Evolutionary conservation across 805 yeast genomes (phyloP).

Genomic region (Ogataea paraovalis): DNA sequence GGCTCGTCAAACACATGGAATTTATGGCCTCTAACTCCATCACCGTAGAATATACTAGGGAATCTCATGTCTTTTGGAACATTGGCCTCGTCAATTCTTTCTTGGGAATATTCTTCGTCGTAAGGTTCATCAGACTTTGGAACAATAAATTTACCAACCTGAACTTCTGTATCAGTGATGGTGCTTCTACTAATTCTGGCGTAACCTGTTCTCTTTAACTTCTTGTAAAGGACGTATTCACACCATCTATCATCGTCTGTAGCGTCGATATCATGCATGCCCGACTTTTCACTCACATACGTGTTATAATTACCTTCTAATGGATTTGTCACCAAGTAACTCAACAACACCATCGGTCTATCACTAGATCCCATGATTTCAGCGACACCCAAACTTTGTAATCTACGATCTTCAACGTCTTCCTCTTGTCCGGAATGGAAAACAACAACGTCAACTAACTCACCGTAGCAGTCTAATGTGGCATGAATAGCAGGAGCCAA

Average conservation of each 20-base stretch:
- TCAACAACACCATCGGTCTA: constrained; percentile 80
- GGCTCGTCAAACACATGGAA: constrained; percentile 97
- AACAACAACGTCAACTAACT: constrained; percentile 84
- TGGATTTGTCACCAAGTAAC: constrained; percentile 89
- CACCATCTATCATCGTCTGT: constrained; percentile 98
- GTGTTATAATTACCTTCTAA: constrained; percentile 86
- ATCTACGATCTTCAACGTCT: constrained; percentile 87
- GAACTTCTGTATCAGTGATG: constrained; percentile 95
- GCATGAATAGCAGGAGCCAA: constrained; percentile 98
- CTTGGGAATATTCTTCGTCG: constrained; percentile 29
- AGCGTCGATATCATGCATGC: constrained; percentile 92
- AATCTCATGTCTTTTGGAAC: constrained; percentile 64
- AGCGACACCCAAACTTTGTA: constrained; percentile 74
- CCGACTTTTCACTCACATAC: constrained; percentile 76
- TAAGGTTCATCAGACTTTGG: constrained; percentile 24
- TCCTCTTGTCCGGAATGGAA: constrained; percentile 99
- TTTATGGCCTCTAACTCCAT: constrained; percentile 89
- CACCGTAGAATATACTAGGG: constrained; percentile 78
- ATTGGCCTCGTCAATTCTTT: constrained; percentile 49
- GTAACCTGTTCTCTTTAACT: constrained; percentile 82
- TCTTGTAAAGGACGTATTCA: constrained; percentile 88
- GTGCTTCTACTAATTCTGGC: constrained; percentile 92
- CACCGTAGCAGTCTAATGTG: constrained; percentile 86
- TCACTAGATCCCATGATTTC: constrained; percentile 78
- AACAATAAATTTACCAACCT: constrained; percentile 85